Evolutionary conservation across 495 filamentous ascomycete genomes (phyloP), one percentile per base, ranked within the genome.

Genomic region (Clavariopsis aquatica): DNA sequence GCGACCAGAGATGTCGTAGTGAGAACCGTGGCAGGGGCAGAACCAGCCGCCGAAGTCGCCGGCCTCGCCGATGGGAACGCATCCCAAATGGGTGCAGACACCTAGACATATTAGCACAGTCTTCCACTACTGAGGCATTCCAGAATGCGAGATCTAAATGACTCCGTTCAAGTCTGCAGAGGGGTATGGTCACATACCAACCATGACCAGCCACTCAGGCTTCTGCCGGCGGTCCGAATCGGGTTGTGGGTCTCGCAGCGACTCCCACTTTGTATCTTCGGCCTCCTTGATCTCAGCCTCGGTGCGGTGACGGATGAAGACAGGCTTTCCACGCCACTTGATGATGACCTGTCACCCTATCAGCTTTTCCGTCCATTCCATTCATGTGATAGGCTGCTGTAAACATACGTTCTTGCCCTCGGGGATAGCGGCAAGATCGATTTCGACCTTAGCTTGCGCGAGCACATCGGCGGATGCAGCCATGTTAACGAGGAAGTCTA

Each of bases 251-350:
- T 99, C 94, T 79, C 95, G 86, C 71, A 99, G 81, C 59, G 81
- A 74, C 72, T 88, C 78, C 80, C 93, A 85, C 71, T 83, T 79
- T 26, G 74, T 76, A 47, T 79, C 81, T 65, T 85, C 82, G 29
- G 78, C 76, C 6, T 85, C 84, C 61, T 84, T 76, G 68, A 87
- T 83, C 72, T 87, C 85, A 59, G 81, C 82, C 41, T 81, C 77
- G 36, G 95, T 99, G 69, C 95, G 91, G 87, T 99, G 95, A 76
- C 95, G 93, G 86, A 99, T 92, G 85, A 99, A 98, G 78, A 99
- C 91, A 77, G 95, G 95, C 87, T 99, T 99, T 75, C 95, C 95
- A 81, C 95, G 89, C 95, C 95, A 99, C 84, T 99, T 99, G 84
- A 99, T 93, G 79, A 98, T 95, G 77, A 98, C 89, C 91, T 95